Conservation (phyloP, 345 rosid genomes). For the Brassica carinata region DNA sequence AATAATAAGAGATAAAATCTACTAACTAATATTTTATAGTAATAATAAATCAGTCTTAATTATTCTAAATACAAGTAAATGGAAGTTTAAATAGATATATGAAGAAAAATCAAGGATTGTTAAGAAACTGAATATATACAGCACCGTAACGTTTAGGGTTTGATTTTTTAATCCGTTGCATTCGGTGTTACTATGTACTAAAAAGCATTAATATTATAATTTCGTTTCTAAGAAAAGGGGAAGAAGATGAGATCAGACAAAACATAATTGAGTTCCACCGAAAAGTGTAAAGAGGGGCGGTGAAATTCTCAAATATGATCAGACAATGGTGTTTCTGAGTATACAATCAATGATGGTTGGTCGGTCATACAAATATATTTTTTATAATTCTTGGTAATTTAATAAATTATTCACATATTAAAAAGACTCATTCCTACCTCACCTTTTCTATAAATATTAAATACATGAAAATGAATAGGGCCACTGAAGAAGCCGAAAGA, state of each 20-base stretch:
- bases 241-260: slow-evolving; percentile 26
- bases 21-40: no score
- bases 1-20: no score
- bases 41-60: no score
- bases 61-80: no score
- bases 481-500: slow-evolving; percentile 44
- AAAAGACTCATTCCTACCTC: neutral
- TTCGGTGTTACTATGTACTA: neutral
- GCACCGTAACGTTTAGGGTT: no score
- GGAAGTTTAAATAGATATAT: no score
- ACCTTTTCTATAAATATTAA: slow-evolving; percentile 18
- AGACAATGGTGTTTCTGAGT: slow-evolving; percentile 29
- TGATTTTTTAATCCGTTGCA: neutral
- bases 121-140: no score
- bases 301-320: slow-evolving; percentile 34
- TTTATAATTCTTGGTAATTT: slow-evolving; percentile 1
- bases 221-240: neutral
- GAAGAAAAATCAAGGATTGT: no score
- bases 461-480: slow-evolving; percentile 17
- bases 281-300: slow-evolving; percentile 43
- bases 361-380: slow-evolving; percentile 27
- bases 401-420: neutral
- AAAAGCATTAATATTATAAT: neutral
- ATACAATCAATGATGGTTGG: slow-evolving; percentile 39
- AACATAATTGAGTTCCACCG: slow-evolving; percentile 40